Evolutionary conservation across 2,329 filamentous ascomycete species (phyloP), one percentile per base, ranked within the genome.

Genomic region (Alternaria gaisen): DNA sequence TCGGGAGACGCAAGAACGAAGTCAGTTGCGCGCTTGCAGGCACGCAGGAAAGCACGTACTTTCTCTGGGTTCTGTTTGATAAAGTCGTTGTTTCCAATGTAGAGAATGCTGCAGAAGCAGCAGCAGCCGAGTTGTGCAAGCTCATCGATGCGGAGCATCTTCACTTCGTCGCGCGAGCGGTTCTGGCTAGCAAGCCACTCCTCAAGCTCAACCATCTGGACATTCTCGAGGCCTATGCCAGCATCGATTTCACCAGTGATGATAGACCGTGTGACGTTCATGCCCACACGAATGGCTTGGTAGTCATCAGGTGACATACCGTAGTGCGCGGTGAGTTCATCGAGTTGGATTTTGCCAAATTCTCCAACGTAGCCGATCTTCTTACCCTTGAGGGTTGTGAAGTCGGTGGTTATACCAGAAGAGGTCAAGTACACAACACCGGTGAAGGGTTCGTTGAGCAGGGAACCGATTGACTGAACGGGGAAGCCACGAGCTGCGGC

Each of bases 51-150:
- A 43, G 86, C 85, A 59, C 80, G 79, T 3, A 91, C 87, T 74
- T 89, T 88, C 1, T 87, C 88, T 0, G 87, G 87, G 79, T 92
- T 87, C 61, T 86, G 81, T n/a, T 81, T 75, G 44, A 93, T 78
- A 80, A 93, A 93, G 9, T 73, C 73, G 71, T 93, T 90, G 79
- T 93, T 93, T 22, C 88, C 90, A 65, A 93, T 93, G 83, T 93
- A 93, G 41, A 93, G 83, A 76, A 93, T 91, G 28, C 88, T 88
- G 80, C 91, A 93, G 86, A 93, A 93, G 84, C 91, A 93, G 86
- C 91, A 93, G 82, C 91, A 93, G 51, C 91, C 91, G 3, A 93
- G 83, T 77, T 92, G 89, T 34, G 91, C 91, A 28, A 93, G 88
- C 81, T 93, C 87, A 75, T 93, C 91, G 72, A 93, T 93, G 71